These are phyloP conservation scores for Pestalotiopsis sp. DNA, from an alignment of 2,329 filamentous ascomycete species.

Conservation along the genomic window DNA sequence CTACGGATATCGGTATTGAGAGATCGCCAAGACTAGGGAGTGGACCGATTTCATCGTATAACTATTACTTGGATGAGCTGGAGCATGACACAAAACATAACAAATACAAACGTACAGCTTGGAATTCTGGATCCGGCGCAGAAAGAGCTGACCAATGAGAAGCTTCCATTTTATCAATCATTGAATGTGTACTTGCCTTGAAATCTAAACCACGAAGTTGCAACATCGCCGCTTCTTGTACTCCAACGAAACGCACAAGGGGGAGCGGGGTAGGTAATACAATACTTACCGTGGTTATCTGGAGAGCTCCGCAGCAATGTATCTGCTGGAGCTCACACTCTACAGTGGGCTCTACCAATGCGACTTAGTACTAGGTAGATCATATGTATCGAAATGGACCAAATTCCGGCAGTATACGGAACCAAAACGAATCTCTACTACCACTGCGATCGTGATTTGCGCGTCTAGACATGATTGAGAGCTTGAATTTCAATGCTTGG, in stretches of 20 bases:
- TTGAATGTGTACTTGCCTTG: not conserved
- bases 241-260: not conserved
- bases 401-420: not conserved
- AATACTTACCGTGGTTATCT: not conserved
- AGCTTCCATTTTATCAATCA: not conserved
- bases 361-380: not conserved
- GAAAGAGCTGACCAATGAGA: not conserved
- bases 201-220: not conserved
- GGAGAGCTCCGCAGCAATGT: not conserved
- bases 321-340: not conserved
- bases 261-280: too few relatives aligned
- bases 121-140: not conserved
- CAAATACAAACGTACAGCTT: not conserved
- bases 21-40: not conserved
- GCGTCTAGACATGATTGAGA: too few relatives aligned
- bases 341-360: too few relatives aligned
- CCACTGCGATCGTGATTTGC: too few relatives aligned
- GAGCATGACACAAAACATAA: not conserved
- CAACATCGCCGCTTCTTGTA: not conserved
- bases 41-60: not conserved
- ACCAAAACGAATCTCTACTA: too few relatives aligned
- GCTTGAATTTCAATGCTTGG: too few relatives aligned
- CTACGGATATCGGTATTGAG: not conserved
- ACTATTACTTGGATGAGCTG: not conserved
- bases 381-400: too few relatives aligned